These are phyloP conservation scores for Colletotrichum melonis DNA, from an alignment of 2,329 filamentous ascomycete genomes.

Conservation along the genomic window DNA sequence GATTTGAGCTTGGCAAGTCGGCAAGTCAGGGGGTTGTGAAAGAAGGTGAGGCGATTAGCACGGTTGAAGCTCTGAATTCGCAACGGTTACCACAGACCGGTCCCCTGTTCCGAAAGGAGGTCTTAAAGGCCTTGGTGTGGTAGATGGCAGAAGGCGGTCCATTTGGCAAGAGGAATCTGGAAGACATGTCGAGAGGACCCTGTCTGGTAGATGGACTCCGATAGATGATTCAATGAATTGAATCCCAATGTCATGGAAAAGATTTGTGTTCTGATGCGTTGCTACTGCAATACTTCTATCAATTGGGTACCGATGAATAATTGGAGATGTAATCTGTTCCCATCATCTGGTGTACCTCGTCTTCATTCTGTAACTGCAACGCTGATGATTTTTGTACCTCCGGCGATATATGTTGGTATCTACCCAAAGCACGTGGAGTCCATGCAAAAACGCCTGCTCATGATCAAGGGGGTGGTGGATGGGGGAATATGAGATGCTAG, in stretches of 20 bases:
- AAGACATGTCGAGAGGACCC: too few relatives aligned
- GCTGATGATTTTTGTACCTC: slow-evolving; percentile 1
- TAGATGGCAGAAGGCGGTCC: not conserved
- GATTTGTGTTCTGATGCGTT: not conserved
- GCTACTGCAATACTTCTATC: not conserved
- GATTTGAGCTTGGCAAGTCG: not conserved
- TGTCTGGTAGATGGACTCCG: not conserved
- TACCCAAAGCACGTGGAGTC: not conserved
- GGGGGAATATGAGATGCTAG: slow-evolving; percentile 8
- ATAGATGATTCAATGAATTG: not conserved
- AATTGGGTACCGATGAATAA: not conserved
- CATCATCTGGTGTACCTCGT: not conserved
- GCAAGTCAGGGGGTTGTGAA: not conserved
- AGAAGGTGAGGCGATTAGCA: not conserved
- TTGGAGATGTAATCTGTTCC: not conserved
- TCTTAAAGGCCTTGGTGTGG: slow-evolving; percentile 13
- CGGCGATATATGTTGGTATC: not conserved
- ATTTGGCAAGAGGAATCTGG: not conserved
- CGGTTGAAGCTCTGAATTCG: not conserved
- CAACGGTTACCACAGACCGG: not conserved
- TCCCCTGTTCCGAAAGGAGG: not conserved
- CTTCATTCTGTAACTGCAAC: not conserved
- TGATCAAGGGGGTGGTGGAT: not conserved
- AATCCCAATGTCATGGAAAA: too few relatives aligned
- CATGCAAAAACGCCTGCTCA: slow-evolving; percentile 22